phyloP scores from a whole-genome alignment of 2,329 filamentous ascomycete genomes.

The Colletotrichum lentis region DNA sequence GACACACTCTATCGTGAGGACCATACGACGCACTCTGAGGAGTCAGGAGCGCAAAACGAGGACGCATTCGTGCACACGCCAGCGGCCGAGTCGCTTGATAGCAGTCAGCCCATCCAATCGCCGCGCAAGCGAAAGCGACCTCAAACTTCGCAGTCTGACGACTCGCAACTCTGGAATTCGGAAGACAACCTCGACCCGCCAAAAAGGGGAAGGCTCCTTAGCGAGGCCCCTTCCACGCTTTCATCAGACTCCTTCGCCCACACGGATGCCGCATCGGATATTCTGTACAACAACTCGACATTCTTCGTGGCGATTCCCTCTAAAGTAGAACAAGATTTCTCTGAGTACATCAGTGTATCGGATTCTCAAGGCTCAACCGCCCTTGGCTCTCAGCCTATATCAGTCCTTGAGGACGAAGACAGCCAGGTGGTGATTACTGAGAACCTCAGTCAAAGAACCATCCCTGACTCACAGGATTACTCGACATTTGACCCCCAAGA shows the following conservation, averaged over 20 bases:
- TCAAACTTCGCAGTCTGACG: neutral
- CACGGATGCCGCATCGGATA: constrained; percentile 35
- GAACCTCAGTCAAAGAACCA: constrained; percentile 48
- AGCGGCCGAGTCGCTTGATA: constrained; percentile 10
- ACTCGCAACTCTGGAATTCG: constrained; percentile 7
- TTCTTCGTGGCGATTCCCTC: constrained; percentile 45
- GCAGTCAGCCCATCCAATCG: constrained; percentile 31
- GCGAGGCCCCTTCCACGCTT: constrained; percentile 23
- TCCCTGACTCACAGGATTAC: constrained; percentile 56
- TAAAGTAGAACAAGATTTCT: constrained; percentile 45
- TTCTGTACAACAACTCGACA: constrained; percentile 10
- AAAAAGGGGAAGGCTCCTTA: constrained; percentile 22
- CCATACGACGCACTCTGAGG: neutral
- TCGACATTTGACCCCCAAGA: constrained; percentile 22
- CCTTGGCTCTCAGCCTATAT: constrained; percentile 46
- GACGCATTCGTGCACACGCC: neutral
- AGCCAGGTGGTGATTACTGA: constrained; percentile 45
- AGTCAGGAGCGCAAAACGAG: neutral
- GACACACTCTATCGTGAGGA: constrained; percentile 1
- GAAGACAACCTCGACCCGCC: constrained; percentile 11
- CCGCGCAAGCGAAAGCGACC: constrained; percentile 23
- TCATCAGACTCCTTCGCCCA: constrained; percentile 28
- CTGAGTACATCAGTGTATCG: constrained; percentile 49
- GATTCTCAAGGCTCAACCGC: constrained; percentile 44
- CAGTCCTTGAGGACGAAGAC: constrained; percentile 49